Evolutionary conservation across 768 basidiomycete genomes (phyloP), one percentile per base, ranked within the genome.

Genomic region (Cystobasidium tubakii): DNA sequence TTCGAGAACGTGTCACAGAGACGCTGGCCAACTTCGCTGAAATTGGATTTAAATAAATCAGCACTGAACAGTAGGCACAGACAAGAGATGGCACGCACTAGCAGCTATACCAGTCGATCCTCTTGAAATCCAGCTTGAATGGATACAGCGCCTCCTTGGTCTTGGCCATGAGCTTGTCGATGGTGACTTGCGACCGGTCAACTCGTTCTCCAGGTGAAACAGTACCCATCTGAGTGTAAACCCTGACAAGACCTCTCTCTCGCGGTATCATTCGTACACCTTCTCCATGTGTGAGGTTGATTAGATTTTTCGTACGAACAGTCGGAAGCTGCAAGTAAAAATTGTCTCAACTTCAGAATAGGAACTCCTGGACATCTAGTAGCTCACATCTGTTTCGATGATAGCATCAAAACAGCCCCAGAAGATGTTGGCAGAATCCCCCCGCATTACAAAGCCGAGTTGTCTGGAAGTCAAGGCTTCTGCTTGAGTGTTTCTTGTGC

Each of bases 21-120:
- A 3, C 78, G 31, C 63, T 79, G 78, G 0, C 77, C 77, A 43
- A 79, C 76, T 44, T 36, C 75, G 64, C 57, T 60, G 4, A 9
- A 17, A 19, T 9, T 29, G 27, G 33, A 60, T 54, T 54, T 4
- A 29, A n/a, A n/a, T n/a, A n/a, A n/a, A 6, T 54, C 57, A 60
- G 57, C 27, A 27, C 15, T 17, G 29, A 12, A 9, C 17, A 23
- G 27, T 12, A 55, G 7, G 10, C 57, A 12, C 4, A 6, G 2
- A 15, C 21, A 15, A 60, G 57, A 21, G 12, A 27, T 17, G 29
- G 29, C 13, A 34, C 57, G 10, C 23, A 60, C 57, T 79, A 79
- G 34, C 73, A 57, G 0, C 77, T 76, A 46, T 60, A 79, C 78
- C 78, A 79, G 1, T 79, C 78, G 4, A 77, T 46, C n/a, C 73